Base-by-base conservation (phyloP, 2,329 filamentous ascomycete species). In the Ascomycota sp. region DNA sequence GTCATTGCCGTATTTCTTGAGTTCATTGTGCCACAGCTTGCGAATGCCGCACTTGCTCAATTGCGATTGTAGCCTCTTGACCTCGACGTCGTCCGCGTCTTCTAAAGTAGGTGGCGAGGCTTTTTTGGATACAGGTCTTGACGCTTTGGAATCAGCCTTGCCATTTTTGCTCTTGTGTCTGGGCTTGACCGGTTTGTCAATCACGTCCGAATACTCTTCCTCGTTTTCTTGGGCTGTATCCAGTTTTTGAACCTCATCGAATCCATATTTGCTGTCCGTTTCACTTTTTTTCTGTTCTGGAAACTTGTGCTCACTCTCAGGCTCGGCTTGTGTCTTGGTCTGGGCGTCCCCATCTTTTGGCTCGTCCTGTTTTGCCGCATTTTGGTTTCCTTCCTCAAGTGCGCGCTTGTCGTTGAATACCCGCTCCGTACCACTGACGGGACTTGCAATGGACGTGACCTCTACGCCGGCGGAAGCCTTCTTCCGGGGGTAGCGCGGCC, bases 31-130 rank as follows among this genome's bases (percentile, higher is more conserved):
- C 86, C 89, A 98, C 36, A 94, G 68, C 48, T 94, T 95, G 31
- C 82, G 76, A 32, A 94, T 70, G 20, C 86, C 86, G 44, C 86
- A 98, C 52, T 94, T 93, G 27, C 75, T 56, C 6, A 98, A 65
- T 51, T 86, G 82, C 7, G 72, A 69, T 53, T 95, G 86, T 4
- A 95, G 61, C 29, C 74, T 77, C 51, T 93, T 95, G 46, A 94
- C 77, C 48, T 92, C 79, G 4, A 68, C 72, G 34, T 81, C 70
- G 35, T 83, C 67, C 0, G 75, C 68, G 37, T 82, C 47, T 12
- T 54, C 45, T 3, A 50, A 29, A 7, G 40, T 35, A 13, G 43
- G 25, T 8, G 27, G 12, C 29, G 21, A 19, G 7, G 53, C 50
- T 35, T 42, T 49, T 36, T 48, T 51, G 28, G 29, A 21, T 5